Percentiles rank a stretch among this genome's conserved stretches.
Conservation (phyloP, 345 rosid genomes). For the Brassica incana region DNA sequence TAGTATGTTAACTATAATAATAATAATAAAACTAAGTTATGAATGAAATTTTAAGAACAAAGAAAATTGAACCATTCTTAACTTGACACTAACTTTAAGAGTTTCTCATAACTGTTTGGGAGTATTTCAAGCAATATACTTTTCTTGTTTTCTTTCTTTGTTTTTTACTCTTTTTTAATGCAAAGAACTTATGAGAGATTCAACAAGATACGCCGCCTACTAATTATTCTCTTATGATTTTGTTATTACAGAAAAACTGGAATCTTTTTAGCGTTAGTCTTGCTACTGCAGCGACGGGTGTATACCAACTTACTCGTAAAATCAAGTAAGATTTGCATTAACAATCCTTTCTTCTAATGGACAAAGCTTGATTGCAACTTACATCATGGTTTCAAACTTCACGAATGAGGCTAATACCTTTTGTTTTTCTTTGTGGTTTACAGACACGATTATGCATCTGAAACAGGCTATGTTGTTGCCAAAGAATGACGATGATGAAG, state of each 20-base stretch:
- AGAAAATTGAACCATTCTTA: too few species aligned
- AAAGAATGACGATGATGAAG: constrained; percentile 22
- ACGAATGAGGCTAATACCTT: not conserved
- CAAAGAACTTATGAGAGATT: too few species aligned
- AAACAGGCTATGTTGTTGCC: not conserved
- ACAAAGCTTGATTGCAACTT: not conserved
- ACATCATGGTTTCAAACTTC: not conserved
- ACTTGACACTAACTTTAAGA: too few species aligned
- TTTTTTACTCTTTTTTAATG: too few species aligned
- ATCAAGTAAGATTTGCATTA: constrained; percentile 51
- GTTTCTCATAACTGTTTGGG: too few species aligned
- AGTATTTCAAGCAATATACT: too few species aligned
- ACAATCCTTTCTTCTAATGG: not conserved
- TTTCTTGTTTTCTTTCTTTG: too few species aligned
- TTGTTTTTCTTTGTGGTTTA: not conserved
- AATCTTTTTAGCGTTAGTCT: constrained; percentile 83
- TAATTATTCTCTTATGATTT: not conserved
- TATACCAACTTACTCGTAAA: constrained; percentile 82
- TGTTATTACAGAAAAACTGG: constrained; percentile 76
- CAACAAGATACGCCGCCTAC: too few species aligned
- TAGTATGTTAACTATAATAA: too few species aligned
- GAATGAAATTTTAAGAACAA: too few species aligned
- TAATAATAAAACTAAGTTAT: too few species aligned
- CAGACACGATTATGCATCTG: constrained; percentile 32
- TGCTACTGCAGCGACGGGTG: constrained; percentile 81